These are phyloP conservation scores for Trametes versicolor DNA, from an alignment of 1,284 basidiomycete genomes.

Conservation along the genomic window DNA sequence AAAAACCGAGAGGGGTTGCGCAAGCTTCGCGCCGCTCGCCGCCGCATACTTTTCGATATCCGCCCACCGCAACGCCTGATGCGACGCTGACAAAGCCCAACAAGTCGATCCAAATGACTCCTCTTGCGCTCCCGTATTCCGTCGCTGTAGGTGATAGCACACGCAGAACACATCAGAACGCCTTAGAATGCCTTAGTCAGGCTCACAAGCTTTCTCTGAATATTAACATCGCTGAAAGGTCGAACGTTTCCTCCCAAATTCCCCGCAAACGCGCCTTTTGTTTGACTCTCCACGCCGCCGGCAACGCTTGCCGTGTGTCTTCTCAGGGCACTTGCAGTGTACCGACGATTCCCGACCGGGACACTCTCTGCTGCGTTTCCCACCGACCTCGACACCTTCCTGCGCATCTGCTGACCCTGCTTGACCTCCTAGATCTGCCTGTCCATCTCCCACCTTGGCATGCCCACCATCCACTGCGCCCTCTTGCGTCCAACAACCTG, in stretches of 20 bases:
- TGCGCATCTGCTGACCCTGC: constrained; percentile 12
- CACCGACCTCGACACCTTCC: not conserved
- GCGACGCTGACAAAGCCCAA: constrained; percentile 32
- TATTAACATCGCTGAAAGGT: no score
- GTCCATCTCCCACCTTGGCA: constrained; percentile 2
- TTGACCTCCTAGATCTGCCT: constrained; percentile 15
- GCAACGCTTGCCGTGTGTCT: not conserved
- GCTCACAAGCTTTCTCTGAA: not conserved
- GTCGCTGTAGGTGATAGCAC: constrained; percentile 10
- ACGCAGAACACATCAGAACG: constrained; percentile 8
- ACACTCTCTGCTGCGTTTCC: constrained; percentile 4
- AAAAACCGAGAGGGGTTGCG: constrained; percentile 31
- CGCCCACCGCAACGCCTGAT: constrained; percentile 15
- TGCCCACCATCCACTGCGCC: constrained; percentile 2
- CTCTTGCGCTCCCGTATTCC: constrained; percentile 10
- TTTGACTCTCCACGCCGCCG: not conserved
- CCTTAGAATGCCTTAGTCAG: no score
- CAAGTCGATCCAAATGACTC: constrained; percentile 21
- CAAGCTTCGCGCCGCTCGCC: constrained; percentile 24
- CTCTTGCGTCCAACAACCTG: not conserved
- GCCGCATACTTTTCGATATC: constrained; percentile 4
- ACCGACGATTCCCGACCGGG: constrained; percentile 25
- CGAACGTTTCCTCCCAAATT: no score
- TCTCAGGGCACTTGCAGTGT: not conserved
- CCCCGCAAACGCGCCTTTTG: not conserved